phyloP scores from a whole-genome alignment of 2,329 filamentous ascomycete species.

The Onygenales sp. region DNA sequence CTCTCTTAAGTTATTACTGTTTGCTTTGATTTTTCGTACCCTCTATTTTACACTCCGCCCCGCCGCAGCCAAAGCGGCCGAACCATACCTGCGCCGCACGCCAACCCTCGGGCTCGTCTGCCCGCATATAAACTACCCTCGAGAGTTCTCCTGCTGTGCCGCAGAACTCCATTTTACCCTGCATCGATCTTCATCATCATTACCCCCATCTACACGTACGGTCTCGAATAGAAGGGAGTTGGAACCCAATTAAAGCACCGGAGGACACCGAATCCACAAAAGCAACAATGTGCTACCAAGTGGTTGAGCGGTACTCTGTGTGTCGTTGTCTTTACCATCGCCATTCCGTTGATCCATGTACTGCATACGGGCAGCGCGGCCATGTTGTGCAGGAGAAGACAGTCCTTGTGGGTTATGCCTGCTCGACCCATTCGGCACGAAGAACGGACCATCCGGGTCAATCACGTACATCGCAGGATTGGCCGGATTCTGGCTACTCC shows the following conservation, averaged over 20 bases:
- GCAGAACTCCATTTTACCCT: not conserved
- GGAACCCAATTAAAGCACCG: not conserved
- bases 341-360: constrained; percentile 76
- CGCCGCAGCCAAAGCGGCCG: too few relatives aligned
- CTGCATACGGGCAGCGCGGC: constrained; percentile 61
- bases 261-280: not conserved
- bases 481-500: constrained; percentile 25
- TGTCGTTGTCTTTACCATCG: constrained; percentile 84
- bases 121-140: too few relatives aligned
- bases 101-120: too few relatives aligned
- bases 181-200: not conserved
- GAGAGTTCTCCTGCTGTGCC: not conserved
- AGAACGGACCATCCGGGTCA: constrained; percentile 10
- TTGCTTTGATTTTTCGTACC: not conserved
- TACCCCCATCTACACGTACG: not conserved
- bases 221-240: not conserved
- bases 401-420: constrained; percentile 76
- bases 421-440: constrained; percentile 43
- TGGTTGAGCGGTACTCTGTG: constrained; percentile 76
- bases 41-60: too few relatives aligned
- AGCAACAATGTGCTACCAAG: constrained; percentile 67
- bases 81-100: too few relatives aligned
- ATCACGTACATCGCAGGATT: constrained; percentile 9
- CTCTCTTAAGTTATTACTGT: not conserved
- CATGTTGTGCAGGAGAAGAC: constrained; percentile 65